These are phyloP conservation scores for Trichosphaerium sp. DNA, from an alignment of 78 protist genomes.

Conservation along the genomic window DNA sequence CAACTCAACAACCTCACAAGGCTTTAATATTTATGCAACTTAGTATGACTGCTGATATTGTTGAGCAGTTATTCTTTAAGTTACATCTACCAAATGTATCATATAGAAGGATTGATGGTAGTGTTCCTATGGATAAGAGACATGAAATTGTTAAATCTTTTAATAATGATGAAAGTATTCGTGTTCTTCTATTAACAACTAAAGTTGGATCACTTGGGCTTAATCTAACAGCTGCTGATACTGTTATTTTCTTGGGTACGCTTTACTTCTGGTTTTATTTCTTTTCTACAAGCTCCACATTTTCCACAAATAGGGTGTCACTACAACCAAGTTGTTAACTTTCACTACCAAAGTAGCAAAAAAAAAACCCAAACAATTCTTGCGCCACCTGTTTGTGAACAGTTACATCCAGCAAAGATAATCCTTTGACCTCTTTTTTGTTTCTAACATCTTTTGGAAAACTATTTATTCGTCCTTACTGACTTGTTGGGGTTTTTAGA, in stretches of 20 bases:
- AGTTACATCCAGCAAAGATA: too few species aligned
- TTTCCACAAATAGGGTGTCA: too few species aligned
- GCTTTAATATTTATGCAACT: conserved; percentile 77
- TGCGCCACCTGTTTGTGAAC: too few species aligned
- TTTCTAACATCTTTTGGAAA: too few species aligned
- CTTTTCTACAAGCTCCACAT: too few species aligned
- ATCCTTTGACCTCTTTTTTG: too few species aligned
- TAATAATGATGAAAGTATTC: conserved; percentile 82
- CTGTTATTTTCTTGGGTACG: conserved; percentile 92
- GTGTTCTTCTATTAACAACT: conserved; percentile 88
- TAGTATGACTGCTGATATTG: conserved; percentile 62
- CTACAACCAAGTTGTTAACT: too few species aligned
- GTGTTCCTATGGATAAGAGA: conserved; percentile 11
- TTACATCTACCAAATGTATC: conserved; percentile 57
- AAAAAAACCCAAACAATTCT: not conserved
- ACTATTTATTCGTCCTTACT: not conserved
- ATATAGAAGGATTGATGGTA: conserved; percentile 81
- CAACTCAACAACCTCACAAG: too few species aligned
- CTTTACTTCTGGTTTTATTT: too few species aligned
- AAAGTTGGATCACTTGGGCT: conserved; percentile 96
- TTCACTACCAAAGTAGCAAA: not conserved
- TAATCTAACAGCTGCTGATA: conserved; percentile 94
- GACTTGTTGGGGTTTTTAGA: conserved; percentile 44
- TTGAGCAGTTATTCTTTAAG: conserved; percentile 61
- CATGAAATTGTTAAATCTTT: conserved; percentile 61